phyloP scores from a whole-genome alignment of 345 rosid species.

The Bruguiera gymnorhiza region DNA sequence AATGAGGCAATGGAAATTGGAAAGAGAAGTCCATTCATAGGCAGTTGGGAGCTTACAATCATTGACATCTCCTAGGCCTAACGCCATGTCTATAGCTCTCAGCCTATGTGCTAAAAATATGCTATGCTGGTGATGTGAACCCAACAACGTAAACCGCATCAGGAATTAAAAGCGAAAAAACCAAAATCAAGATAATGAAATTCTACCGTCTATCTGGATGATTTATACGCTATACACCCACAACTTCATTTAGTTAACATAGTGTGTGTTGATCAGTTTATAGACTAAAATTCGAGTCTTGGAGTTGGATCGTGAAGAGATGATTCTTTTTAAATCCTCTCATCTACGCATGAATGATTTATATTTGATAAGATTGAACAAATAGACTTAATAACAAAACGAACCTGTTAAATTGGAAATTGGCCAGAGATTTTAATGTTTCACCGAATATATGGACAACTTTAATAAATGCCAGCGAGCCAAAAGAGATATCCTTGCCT shows the following conservation, averaged over 20 bases:
- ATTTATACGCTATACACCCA: too few species aligned
- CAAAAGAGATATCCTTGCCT: slow-evolving; percentile 22
- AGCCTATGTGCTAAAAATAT: slow-evolving; percentile 5
- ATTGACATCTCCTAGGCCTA: slow-evolving; percentile 16
- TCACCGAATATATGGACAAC: slow-evolving; percentile 44
- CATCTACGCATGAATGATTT: too few species aligned
- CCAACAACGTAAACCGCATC: neutral
- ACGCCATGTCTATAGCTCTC: slow-evolving; percentile 10
- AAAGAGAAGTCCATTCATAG: slow-evolving; percentile 2
- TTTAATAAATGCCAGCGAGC: slow-evolving; percentile 18
- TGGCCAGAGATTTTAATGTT: slow-evolving; percentile 37
- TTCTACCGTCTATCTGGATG: slow-evolving; percentile 3
- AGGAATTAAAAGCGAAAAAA: too few species aligned
- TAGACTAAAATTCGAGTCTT: too few species aligned
- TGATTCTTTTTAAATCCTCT: too few species aligned
- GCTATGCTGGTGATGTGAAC: neutral
- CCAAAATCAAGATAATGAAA: neutral
- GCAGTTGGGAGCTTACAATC: slow-evolving; percentile 39
- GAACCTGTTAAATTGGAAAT: slow-evolving; percentile 29
- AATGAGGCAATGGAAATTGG: slow-evolving; percentile 1
- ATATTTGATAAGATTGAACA: too few species aligned
- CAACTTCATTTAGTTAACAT: too few species aligned
- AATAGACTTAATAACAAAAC: slow-evolving; percentile 18
- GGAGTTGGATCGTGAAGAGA: too few species aligned
- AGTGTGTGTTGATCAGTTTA: neutral